Conservation (phyloP, 345 rosid genomes). For the Rhodamnia rubescens region DNA sequence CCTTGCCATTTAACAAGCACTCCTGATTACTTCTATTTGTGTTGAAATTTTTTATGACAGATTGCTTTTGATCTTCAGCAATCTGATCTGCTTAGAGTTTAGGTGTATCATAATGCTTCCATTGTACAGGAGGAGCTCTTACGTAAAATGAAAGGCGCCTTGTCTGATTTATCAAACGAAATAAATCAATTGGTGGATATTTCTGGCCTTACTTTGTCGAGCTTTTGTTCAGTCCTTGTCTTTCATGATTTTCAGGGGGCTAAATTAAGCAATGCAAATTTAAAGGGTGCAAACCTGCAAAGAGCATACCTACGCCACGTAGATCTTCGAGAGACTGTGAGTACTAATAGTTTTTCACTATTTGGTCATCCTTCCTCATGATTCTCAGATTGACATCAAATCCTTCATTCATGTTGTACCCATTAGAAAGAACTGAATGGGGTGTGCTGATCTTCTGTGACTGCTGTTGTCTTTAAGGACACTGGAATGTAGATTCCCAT, state of each 20-base stretch:
- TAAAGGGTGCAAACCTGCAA: constrained; percentile 88
- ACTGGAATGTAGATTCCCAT: background rate
- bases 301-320: constrained; percentile 83
- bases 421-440: background rate
- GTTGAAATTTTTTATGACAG: background rate
- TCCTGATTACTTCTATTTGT: background rate
- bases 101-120: background rate
- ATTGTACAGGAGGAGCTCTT: background rate
- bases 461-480: background rate
- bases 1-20: background rate
- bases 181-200: background rate
- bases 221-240: background rate
- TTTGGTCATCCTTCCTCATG: background rate
- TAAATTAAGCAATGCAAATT: constrained; percentile 69
- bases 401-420: background rate
- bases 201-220: background rate
- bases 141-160: background rate
- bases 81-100: background rate
- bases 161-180: background rate
- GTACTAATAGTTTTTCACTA: constrained; percentile 10
- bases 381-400: background rate
- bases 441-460: background rate
- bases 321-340: constrained; percentile 75
- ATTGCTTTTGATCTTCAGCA: background rate
- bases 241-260: constrained; percentile 51